Conservation (phyloP, 2,329 filamentous ascomycete species). For the Pseudogymnoascus sp. region DNA sequence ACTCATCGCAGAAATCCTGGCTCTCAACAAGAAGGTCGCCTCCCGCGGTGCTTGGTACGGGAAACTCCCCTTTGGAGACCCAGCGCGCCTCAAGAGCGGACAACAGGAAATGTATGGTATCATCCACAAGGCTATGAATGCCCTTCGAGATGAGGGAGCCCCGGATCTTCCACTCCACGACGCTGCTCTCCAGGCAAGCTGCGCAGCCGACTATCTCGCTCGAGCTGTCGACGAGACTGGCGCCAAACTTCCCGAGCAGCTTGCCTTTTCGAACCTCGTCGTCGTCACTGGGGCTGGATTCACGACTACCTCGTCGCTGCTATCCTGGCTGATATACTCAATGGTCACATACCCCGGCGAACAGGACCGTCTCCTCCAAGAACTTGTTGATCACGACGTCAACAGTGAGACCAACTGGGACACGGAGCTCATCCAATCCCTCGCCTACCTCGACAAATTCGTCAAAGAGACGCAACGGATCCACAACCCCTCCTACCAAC, state of each 20-base stretch:
- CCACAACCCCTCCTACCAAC: slow-evolving; percentile 41
- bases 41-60: slow-evolving; percentile 39
- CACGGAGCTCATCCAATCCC: slow-evolving; percentile 29
- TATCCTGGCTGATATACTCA: slow-evolving; percentile 40
- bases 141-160: slow-evolving; percentile 28
- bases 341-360: slow-evolving; percentile 36
- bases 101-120: slow-evolving; percentile 30
- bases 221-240: slow-evolving; percentile 37
- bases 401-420: slow-evolving; percentile 28
- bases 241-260: slow-evolving; percentile 34
- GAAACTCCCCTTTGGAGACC: slow-evolving; percentile 39
- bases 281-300: slow-evolving; percentile 40
- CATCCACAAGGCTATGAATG: slow-evolving; percentile 33
- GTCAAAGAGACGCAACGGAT: slow-evolving; percentile 40
- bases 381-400: slow-evolving; percentile 34
- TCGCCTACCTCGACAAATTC: slow-evolving; percentile 35
- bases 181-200: slow-evolving; percentile 30
- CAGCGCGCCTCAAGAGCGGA: slow-evolving; percentile 22
- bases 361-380: slow-evolving; percentile 40
- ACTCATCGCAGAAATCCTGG: slow-evolving; percentile 33
- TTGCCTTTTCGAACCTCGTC: slow-evolving; percentile 28
- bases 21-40: slow-evolving; percentile 41
- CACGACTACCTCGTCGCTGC: slow-evolving; percentile 38
- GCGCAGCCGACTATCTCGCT: slow-evolving; percentile 29
- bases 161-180: slow-evolving; percentile 32